These are phyloP conservation scores for Colletotrichum nymphaeae DNA, from an alignment of 2,329 filamentous ascomycete species.

Conservation along the genomic window DNA sequence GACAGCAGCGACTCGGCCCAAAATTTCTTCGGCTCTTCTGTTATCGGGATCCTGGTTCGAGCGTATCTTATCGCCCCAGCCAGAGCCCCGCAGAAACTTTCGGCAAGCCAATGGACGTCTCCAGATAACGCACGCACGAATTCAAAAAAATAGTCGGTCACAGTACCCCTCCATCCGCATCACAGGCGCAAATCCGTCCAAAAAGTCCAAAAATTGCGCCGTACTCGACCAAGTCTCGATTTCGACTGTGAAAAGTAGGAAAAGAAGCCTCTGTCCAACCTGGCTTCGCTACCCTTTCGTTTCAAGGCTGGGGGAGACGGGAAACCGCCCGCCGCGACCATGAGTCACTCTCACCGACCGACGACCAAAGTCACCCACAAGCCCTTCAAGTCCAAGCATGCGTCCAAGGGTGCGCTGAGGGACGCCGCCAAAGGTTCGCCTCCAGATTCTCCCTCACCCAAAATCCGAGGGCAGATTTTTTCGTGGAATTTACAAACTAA, in stretches of 20 bases:
- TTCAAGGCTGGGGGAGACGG: conserved; percentile 84
- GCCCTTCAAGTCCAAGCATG: conserved; percentile 90
- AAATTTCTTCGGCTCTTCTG: conserved; percentile 22
- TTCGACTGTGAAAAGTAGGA: not conserved
- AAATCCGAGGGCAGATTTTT: not conserved
- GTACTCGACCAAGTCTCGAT: not conserved
- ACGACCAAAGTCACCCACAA: conserved; percentile 93
- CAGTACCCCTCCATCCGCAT: conserved; percentile 17
- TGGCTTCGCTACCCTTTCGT: conserved; percentile 82
- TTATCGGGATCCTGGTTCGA: conserved; percentile 26
- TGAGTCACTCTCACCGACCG: conserved; percentile 86
- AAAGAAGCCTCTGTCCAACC: conserved; percentile 49
- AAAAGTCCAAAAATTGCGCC: conserved; percentile 16
- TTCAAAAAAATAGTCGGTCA: conserved; percentile 7
- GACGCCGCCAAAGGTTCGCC: conserved; percentile 82
- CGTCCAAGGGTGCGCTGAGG: conserved; percentile 88
- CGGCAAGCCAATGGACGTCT: not conserved
- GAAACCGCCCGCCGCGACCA: conserved; percentile 79
- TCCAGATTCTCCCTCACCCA: not conserved
- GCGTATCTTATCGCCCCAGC: conserved; percentile 42
- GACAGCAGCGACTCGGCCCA: not conserved
- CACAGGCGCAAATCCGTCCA: conserved; percentile 14
- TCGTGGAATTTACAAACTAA: not conserved
- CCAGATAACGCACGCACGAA: conserved; percentile 13
- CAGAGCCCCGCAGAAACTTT: not conserved